Percentiles rank a stretch among this genome's conserved stretches.
phyloP scores from a whole-genome alignment of 306 rosid genomes.

The Fagus sylvatica region DNA sequence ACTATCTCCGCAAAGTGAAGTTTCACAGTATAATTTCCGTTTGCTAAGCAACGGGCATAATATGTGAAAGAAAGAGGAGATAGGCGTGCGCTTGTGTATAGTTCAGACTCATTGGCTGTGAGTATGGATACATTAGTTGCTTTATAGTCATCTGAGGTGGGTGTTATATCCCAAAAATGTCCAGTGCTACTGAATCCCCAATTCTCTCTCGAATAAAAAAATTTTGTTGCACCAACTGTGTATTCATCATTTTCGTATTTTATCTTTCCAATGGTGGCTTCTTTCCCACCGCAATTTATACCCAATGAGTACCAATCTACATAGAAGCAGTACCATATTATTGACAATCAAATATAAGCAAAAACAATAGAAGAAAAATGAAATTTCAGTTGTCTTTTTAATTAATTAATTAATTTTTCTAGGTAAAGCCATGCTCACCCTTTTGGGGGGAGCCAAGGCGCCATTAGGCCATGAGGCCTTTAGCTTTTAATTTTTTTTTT shows the following conservation, averaged over 20 bases:
- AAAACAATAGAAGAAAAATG: too few species aligned
- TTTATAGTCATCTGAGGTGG: slow-evolving; percentile 23
- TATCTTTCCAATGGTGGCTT: slow-evolving; percentile 37
- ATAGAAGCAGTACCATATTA: background rate
- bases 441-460: too few species aligned
- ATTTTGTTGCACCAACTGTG: slow-evolving; percentile 47
- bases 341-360: background rate
- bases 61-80: slow-evolving; percentile 58
- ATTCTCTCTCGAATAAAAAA: slow-evolving; percentile 4
- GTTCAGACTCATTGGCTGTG: slow-evolving; percentile 27
- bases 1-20: slow-evolving; percentile 61
- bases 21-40: slow-evolving; percentile 57
- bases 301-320: slow-evolving; percentile 34
- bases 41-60: slow-evolving; percentile 58
- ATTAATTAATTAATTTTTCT: too few species aligned
- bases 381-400: background rate
- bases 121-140: slow-evolving; percentile 23
- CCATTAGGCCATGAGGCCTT: too few species aligned
- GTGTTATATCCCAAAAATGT: slow-evolving; percentile 45
- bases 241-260: slow-evolving; percentile 46
- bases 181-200: slow-evolving; percentile 73
- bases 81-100: slow-evolving; percentile 50
- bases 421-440: too few species aligned
- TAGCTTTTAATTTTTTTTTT: too few species aligned
- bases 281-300: slow-evolving; percentile 65